Evolutionary conservation across 805 yeast genomes (phyloP), one percentile per base, ranked within the genome.

Genomic region (Torulaspora microellipsoides): DNA sequence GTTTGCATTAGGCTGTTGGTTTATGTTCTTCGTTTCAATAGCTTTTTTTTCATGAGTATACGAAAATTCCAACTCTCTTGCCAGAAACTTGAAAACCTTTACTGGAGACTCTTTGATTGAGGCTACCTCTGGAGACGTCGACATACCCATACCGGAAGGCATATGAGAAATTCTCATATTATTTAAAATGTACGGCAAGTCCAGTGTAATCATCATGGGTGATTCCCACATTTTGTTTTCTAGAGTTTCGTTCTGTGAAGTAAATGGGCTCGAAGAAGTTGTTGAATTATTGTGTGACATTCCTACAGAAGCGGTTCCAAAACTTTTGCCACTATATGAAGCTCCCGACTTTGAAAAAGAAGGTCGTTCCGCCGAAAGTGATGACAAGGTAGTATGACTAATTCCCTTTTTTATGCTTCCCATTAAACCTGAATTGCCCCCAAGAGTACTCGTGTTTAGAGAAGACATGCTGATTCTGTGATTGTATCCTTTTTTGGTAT

Each of bases 21-120:
- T 31, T 14, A 34, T 34, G 51, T 56, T 30, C 52, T 40, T 41
- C 12, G 31, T 45, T 12, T 47, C 52, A 10, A 52, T 56, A 13
- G 27, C 40, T 31, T 48, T 38, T 27, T 48, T 49, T 17, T 55
- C 59, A 11, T 49, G 53, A 39, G 45, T 43, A 27, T 55, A 47
- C 1, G 65, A 63, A 45, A 63, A 63, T 36, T 59, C 58, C 13
- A 63, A 44, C 42, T 63, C 65, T 38, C 60, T 48, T 3, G 65
- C 64, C 31, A 63, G 44, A 47, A 58, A 63, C 41, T 63, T 62
- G 42, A 63, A 63, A 2, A 50, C 57, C 35, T 59, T 59, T 13
- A 59, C 58, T 3, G 67, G 67, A 0, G 65, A 56, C 34, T 59
- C 60, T 34, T 53, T 59, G 13, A 59, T 40, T 9, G 53, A 51